Evolutionary conservation across 345 rosid species (phyloP), one percentile per base, ranked within the genome.

Genomic region (Cardamine chenopodiifolia): DNA sequence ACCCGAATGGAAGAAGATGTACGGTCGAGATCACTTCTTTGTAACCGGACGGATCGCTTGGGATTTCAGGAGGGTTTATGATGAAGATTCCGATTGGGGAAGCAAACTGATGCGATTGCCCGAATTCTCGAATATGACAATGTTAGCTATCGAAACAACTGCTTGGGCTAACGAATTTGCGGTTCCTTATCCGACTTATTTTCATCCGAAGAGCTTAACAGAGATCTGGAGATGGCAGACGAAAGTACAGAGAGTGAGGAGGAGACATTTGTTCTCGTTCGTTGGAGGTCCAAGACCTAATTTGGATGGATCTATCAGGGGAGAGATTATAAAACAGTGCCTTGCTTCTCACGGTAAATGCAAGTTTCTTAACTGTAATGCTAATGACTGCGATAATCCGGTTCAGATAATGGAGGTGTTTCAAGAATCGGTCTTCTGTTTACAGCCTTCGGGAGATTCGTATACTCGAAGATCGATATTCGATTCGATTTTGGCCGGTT

Each of bases 361-460:
- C 80, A 79, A 65, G 28, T 63, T 86, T 23, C 70, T 86, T 17
- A 65, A 76, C 31, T 88, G 90, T 49, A 14, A 14, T 0, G 37
- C 15, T 9, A 10, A 75, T 0, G 50, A 61, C 8, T 83, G 89
- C 10, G 82, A 80, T 19, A 31, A 77, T 55, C 91, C 87, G 22
- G 73, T 73, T 67, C 78, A 74, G 67, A 82, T 83, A 1, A 83
- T 87, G 64, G 60, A 80, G 19, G 83, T 81, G 37, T 79, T 84
- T 76, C 37, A 67, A 26, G 52, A 78, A 25, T 85, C 88, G 0
- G 78, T 70, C 0, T 89, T 86, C 60, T 89, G 93, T 67, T 64
- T 89, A 56, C 89, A 84, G 40, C 91, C 89, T 10, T 55, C 80
- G 1, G 93, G 93, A 31, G 93, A 87, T 74, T 87, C 91, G 7